Evolutionary conservation across 495 filamentous ascomycete species (phyloP).

Genomic region (Bacidia rubella): DNA sequence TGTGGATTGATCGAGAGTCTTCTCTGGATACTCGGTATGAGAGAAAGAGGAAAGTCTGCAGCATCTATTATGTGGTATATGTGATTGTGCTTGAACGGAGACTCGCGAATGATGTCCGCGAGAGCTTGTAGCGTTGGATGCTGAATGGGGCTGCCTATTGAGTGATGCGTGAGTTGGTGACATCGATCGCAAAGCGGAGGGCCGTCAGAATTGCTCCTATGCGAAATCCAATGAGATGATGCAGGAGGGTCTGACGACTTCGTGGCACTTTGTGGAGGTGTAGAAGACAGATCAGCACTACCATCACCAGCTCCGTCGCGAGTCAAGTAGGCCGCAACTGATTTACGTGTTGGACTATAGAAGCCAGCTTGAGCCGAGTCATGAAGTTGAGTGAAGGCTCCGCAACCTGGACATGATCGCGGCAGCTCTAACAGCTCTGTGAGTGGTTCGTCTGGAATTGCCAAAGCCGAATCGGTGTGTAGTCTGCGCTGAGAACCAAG

Average conservation of each 20-base stretch:
- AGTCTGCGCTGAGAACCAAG: not conserved
- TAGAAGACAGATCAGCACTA: not conserved
- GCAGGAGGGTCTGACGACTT: not conserved
- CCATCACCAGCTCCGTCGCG: conserved; percentile 7
- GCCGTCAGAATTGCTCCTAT: too few relatives aligned
- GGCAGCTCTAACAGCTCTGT: conserved; percentile 31
- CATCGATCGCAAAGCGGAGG: conserved; percentile 70
- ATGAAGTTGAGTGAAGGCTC: conserved; percentile 63
- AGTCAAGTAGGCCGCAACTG: conserved; percentile 15
- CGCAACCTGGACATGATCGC: conserved; percentile 69
- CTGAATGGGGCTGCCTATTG: conserved; percentile 48
- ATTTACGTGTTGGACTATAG: conserved; percentile 46
- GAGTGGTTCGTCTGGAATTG: not conserved
- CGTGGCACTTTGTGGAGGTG: too few relatives aligned
- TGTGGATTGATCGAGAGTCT: conserved; percentile 49
- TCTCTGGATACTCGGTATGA: conserved; percentile 51
- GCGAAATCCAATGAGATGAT: not conserved
- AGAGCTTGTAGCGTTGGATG: conserved; percentile 72
- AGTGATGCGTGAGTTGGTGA: conserved; percentile 65
- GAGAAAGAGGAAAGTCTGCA: conserved; percentile 88
- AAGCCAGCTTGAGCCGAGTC: conserved; percentile 62
- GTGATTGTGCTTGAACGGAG: conserved; percentile 76
- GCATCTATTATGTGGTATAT: conserved; percentile 97
- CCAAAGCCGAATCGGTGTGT: not conserved
- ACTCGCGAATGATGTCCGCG: conserved; percentile 66